Evolutionary conservation across 2,329 filamentous ascomycete genomes (phyloP), one percentile per base, ranked within the genome.

Genomic region (Hypoxylon sp.): DNA sequence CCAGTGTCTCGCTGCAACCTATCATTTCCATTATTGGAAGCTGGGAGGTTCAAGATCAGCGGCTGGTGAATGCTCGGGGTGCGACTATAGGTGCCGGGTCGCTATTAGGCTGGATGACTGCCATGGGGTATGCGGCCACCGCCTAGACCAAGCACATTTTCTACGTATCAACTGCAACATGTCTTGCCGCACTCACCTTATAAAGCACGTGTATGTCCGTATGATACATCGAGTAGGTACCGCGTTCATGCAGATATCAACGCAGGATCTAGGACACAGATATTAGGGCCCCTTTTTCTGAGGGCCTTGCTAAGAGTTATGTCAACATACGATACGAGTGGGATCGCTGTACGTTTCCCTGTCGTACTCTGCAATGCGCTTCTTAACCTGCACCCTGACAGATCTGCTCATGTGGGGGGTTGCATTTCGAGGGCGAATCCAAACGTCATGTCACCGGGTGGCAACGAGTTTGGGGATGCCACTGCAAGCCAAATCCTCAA

Each of bases 1-100:
- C 65, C 51, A 51, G 50, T 64, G 54, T 61, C 57, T 59, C 53
- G 40, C 33, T 36, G 55, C 16, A 46, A 28, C 54, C 51, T 49
- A 64, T 65, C 65, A 48, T 61, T 70, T 54, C 65, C 65, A 12
- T 62, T 60, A 52, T 57, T 60, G 65, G 62, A 62, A 68, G 65
- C 45, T 66, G 61, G 22, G 32, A 55, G 30, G 20, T 32, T 38
- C 26, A 42, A 16, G 57, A 57, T 64, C 56, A 61, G 51, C 53
- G 33, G 33, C 44, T 30, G 46, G 48, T 46, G 32, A 55, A 38
- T 32, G 20, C 44, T 51, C 40, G n/a, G 53, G 18, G 24, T 62
- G 50, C 45, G 46, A 58, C 65, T 44, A 26, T n/a, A 30, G n/a
- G 8, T 40, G 48, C 48, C 33, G 49, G 44, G 40, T 65, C 49